Evolutionary conservation across 108 stramenopile species (phyloP).

Genomic region (Fistulifera solaris): DNA sequence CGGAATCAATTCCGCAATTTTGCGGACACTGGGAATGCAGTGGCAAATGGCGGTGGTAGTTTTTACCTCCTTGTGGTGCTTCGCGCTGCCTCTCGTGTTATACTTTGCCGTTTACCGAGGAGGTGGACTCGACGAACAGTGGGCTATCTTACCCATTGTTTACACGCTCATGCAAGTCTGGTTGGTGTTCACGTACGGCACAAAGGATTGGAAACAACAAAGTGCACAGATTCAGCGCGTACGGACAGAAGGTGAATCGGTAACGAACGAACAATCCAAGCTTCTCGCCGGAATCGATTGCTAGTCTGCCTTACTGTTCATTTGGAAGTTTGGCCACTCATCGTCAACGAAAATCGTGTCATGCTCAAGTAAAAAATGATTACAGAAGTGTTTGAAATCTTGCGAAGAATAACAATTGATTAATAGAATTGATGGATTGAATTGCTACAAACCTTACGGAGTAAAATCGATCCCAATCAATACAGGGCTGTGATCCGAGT

Average conservation of each 20-base stretch:
- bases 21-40: slow-evolving; percentile 38
- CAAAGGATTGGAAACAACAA: slow-evolving; percentile 26
- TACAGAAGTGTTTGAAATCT: too few relatives aligned
- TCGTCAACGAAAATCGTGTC: too few relatives aligned
- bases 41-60: slow-evolving; percentile 36
- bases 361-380: too few relatives aligned
- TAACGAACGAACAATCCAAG: too few relatives aligned
- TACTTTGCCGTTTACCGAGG: slow-evolving; percentile 13
- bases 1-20: slow-evolving; percentile 29
- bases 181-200: slow-evolving; percentile 15
- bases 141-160: slow-evolving; percentile 23
- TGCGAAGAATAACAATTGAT: too few relatives aligned
- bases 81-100: slow-evolving; percentile 18
- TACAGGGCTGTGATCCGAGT: slow-evolving; percentile 30
- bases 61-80: slow-evolving; percentile 17
- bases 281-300: too few relatives aligned
- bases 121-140: slow-evolving; percentile 25
- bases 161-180: slow-evolving; percentile 29
- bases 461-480: neutral
- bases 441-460: too few relatives aligned
- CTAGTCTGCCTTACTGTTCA: too few relatives aligned
- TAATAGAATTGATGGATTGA: too few relatives aligned
- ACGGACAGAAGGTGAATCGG: neutral
- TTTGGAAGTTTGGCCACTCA: too few relatives aligned
- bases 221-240: neutral